Base-by-base conservation (phyloP, 2,329 filamentous ascomycete genomes). In the Ascomycota sp. region DNA sequence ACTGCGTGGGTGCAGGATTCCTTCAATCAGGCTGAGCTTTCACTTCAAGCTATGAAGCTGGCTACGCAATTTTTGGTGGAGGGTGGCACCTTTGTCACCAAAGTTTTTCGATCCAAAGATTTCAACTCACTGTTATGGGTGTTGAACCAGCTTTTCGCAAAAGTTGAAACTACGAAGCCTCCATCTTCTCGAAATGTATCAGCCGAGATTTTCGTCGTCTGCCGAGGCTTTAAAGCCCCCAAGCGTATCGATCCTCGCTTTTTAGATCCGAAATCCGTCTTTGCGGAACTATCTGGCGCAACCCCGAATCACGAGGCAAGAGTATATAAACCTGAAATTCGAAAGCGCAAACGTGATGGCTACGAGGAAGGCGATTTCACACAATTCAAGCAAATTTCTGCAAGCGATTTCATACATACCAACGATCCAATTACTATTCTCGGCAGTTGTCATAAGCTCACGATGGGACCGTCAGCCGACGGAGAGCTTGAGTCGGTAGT, bases 191-290 rank as follows among this genome's bases (percentile, higher is more conserved):
- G 89, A 61, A 93, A 92, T 47, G 86, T 98, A 34, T 93, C 83
- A 7, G 89, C 89, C 42, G 89, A 98, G 62, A 95, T 95, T 29
- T 98, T 98, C 61, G 86, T 95, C 41, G 89, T 98, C 27, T 95
- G 86, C 57, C 72, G 76, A 43, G 89, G 86, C 13, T 98, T 73
- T 64, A 95, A 93, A 58, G 86, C 86, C 0, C 89, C 89, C 4
- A 95, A 93, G 58, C 69, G 73, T 41, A 71, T 98, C 38, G 89
- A 98, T 48, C 83, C 86, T 8, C 80, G 80, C 43, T 91, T 98
- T 51, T 63, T 98, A 34, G 89, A 98, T 47, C 72, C 89, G 6
- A 72, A 72, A 42, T 72, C 78, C 37, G 89, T 95, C 25, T 98
- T 98, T 48, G 84, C 84, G 26, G 89, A 98, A 53, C 61, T 93